Evolutionary conservation across 2,329 filamentous ascomycete species (phyloP).

Genomic region (Aspergillus pseudoglaucus): DNA sequence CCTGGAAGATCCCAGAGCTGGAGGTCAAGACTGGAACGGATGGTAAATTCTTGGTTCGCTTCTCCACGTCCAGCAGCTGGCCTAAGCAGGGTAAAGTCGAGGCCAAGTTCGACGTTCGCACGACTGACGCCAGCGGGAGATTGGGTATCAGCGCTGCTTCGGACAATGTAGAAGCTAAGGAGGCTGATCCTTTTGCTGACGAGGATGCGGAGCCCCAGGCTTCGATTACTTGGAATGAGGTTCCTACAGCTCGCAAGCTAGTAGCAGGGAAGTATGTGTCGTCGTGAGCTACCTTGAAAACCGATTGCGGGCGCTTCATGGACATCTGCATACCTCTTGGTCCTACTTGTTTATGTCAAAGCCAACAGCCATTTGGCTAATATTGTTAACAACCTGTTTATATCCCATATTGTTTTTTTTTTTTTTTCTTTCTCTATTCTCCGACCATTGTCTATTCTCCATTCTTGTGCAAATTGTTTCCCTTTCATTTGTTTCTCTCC

Average conservation of each 20-base stretch:
- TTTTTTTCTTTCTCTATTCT: too few relatives aligned
- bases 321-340: too few relatives aligned
- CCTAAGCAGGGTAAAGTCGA: constrained; percentile 72
- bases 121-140: constrained; percentile 52
- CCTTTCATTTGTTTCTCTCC: too few relatives aligned
- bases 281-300: constrained; percentile 4
- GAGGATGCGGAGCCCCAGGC: constrained; percentile 28
- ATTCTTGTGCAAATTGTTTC: too few relatives aligned
- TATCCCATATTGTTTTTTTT: too few relatives aligned
- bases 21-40: constrained; percentile 49
- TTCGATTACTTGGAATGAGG: constrained; percentile 54
- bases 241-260: constrained; percentile 61
- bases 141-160: constrained; percentile 53
- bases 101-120: constrained; percentile 68
- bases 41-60: constrained; percentile 75
- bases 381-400: too few relatives aligned
- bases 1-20: constrained; percentile 44
- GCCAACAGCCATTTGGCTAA: too few relatives aligned
- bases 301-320: too few relatives aligned
- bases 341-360: too few relatives aligned
- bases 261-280: constrained; percentile 71
- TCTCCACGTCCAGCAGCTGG: constrained; percentile 65
- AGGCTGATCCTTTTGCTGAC: constrained; percentile 45
- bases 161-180: constrained; percentile 16
- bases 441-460: too few relatives aligned